Evolutionary conservation across 192 early-diverging fungal genomes (phyloP).

Genomic region (Backusella australiensis): DNA sequence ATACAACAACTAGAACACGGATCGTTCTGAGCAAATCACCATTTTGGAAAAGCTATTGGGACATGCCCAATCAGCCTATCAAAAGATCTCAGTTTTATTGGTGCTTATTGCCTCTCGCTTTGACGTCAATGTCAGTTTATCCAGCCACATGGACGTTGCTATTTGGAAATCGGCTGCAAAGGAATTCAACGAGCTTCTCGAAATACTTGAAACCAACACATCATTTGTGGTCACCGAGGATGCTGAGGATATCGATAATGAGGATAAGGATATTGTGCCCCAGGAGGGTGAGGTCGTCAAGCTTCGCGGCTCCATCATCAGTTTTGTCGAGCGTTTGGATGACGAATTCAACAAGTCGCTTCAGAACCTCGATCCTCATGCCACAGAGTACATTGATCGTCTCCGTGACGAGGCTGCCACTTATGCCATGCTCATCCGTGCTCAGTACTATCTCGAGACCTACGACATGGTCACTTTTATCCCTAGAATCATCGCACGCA

Average conservation of each 20-base stretch:
- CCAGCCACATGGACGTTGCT: constrained; percentile 72
- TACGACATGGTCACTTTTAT: constrained; percentile 54
- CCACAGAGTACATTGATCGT: constrained; percentile 93
- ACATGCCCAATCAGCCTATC: constrained; percentile 67
- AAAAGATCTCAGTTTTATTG: constrained; percentile 82
- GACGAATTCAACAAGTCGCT: constrained; percentile 97
- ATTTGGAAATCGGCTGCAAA: constrained; percentile 76
- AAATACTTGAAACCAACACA: constrained; percentile 72
- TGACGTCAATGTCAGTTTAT: constrained; percentile 66
- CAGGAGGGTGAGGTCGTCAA: constrained; percentile 51
- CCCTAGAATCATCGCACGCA: constrained; percentile 77
- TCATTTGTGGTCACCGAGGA: constrained; percentile 69
- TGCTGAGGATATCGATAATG: constrained; percentile 65
- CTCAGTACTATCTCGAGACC: constrained; percentile 85
- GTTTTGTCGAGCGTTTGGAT: constrained; percentile 91
- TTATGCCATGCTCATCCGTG: constrained; percentile 85
- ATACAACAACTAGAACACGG: constrained; percentile 64
- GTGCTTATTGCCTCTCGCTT: constrained; percentile 87
- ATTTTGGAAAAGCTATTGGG: constrained; percentile 64
- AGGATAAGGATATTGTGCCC: constrained; percentile 54
- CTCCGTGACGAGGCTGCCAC: constrained; percentile 86
- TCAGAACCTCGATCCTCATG: constrained; percentile 95
- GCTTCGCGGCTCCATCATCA: constrained; percentile 82
- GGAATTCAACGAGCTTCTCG: constrained; percentile 77
- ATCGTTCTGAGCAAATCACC: constrained; percentile 74